Conservation (phyloP, 495 filamentous ascomycete genomes). For the Daldinia grandis region DNA sequence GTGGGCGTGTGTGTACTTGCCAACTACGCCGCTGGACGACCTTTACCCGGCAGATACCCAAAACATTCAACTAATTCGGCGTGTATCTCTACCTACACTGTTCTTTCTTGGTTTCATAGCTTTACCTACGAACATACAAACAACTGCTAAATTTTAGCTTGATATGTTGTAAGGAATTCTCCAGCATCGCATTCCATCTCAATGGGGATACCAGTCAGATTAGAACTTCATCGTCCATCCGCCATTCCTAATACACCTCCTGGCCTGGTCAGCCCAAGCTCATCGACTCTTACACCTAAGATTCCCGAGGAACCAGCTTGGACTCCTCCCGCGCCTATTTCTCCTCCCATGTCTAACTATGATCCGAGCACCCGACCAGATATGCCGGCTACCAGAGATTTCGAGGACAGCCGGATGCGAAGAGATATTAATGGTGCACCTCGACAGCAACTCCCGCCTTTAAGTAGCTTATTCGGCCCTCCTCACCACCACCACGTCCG, state of each 20-base stretch:
- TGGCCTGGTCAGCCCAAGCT: constrained; percentile 54
- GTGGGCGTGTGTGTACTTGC: constrained; percentile 36
- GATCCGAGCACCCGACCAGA: constrained; percentile 54
- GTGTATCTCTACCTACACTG: constrained; percentile 31
- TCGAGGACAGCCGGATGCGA: constrained; percentile 45
- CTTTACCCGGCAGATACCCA: constrained; percentile 42
- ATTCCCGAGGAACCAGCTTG: constrained; percentile 53
- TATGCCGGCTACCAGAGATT: constrained; percentile 50
- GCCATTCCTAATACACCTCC: constrained; percentile 55
- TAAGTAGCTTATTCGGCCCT: constrained; percentile 64
- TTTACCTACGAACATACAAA: constrained; percentile 4
- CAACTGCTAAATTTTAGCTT: constrained; percentile 16
- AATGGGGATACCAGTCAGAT: constrained; percentile 59
- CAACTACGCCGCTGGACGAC: constrained; percentile 39
- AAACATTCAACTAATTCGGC: constrained; percentile 29
- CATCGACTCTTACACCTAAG: constrained; percentile 49
- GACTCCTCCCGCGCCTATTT: constrained; percentile 42
- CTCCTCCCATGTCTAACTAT: constrained; percentile 64
- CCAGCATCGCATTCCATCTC: constrained; percentile 44
- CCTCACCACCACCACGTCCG: constrained; percentile 49
- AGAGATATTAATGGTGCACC: constrained; percentile 47
- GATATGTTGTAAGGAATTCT: constrained; percentile 40
- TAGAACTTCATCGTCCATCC: constrained; percentile 56
- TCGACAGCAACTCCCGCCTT: constrained; percentile 59
- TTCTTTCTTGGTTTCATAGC: constrained; percentile 15